Percentiles rank a stretch among this genome's conserved stretches.
Evolutionary conservation across 2,329 filamentous ascomycete genomes (phyloP).

Genomic region (Scopulariopsis brevicaulis): DNA sequence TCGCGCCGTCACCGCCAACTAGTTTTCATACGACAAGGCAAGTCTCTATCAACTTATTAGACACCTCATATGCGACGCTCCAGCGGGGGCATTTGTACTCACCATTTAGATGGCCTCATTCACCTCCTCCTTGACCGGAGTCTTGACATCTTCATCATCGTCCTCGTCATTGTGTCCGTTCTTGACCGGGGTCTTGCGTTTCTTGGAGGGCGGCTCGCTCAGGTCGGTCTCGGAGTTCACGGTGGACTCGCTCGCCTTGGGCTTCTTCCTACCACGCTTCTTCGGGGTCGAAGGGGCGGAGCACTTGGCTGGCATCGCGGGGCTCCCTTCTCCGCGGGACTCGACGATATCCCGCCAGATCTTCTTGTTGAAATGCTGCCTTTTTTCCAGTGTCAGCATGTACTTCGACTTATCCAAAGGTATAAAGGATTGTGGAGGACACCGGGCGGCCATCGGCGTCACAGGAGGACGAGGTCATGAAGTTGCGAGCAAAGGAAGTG

Average conservation of each 20-base stretch:
- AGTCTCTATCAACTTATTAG: too few species aligned
- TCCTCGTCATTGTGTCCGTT: slow-evolving; percentile 1
- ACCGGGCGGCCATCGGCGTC: too few species aligned
- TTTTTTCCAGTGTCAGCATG: slow-evolving; percentile 8
- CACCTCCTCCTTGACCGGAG: slow-evolving; percentile 10
- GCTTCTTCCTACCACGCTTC: slow-evolving; percentile 6
- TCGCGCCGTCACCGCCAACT: too few species aligned
- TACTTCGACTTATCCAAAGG: neutral
- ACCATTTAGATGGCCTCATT: neutral
- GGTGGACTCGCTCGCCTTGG: slow-evolving; percentile 8
- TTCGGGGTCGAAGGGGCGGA: neutral
- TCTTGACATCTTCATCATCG: neutral
- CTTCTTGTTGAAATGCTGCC: slow-evolving; percentile 26
- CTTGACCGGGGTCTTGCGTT: slow-evolving; percentile 16
- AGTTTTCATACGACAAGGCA: too few species aligned
- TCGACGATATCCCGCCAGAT: slow-evolving; percentile 22
- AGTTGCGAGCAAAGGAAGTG: slow-evolving; percentile 1
- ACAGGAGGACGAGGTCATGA: too few species aligned
- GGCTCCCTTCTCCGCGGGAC: slow-evolving; percentile 6
- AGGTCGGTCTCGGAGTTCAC: slow-evolving; percentile 9
- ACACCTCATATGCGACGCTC: too few species aligned
- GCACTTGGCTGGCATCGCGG: slow-evolving; percentile 1
- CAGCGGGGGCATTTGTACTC: too few species aligned
- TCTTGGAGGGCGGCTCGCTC: slow-evolving; percentile 14
- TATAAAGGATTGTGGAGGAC: neutral